A percentile compares a stretch with the other conserved stretches of the same genome.
Conservation (phyloP, 345 rosid species). For the Brassica nigra region DNA sequence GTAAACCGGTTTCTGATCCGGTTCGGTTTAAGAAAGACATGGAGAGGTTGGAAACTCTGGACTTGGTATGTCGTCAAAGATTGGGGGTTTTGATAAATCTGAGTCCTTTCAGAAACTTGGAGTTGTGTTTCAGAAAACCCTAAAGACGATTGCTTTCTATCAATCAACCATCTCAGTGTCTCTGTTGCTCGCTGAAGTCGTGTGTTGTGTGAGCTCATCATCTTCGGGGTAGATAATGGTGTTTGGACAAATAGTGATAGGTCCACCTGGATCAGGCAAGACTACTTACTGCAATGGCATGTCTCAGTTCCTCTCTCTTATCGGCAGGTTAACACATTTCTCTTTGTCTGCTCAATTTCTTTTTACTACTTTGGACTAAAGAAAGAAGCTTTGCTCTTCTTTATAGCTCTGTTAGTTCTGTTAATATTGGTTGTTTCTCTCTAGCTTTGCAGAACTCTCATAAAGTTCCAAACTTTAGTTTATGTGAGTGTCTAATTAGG, state of each 20-base stretch:
- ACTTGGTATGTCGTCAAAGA: not conserved
- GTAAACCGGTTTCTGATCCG: conserved; percentile 26
- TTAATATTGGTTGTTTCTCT: not conserved
- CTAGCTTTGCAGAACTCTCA: not conserved
- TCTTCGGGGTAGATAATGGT: conserved; percentile 47
- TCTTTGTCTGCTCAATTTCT: not conserved
- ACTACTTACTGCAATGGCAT: conserved; percentile 97
- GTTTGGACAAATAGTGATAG: conserved; percentile 92
- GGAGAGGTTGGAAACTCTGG: not conserved
- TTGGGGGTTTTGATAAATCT: not conserved
- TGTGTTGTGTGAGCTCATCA: not conserved
- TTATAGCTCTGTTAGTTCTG: not conserved
- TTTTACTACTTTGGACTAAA: not conserved
- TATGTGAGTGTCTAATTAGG: not conserved
- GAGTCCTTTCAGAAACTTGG: not conserved
- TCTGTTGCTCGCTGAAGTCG: too few species aligned
- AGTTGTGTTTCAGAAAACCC: not conserved
- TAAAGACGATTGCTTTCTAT: not conserved
- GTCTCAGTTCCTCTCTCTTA: conserved; percentile 89
- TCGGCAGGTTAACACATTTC: conserved; percentile 61
- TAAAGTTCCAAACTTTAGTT: not conserved
- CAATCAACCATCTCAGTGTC: not conserved
- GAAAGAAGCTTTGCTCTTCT: not conserved
- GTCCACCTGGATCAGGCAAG: conserved; percentile 98
- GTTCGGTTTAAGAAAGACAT: conserved; percentile 7